Evolutionary conservation across 2,329 filamentous ascomycete species (phyloP), one percentile per base, ranked within the genome.

Genomic region (Fusarium verrucosum): DNA sequence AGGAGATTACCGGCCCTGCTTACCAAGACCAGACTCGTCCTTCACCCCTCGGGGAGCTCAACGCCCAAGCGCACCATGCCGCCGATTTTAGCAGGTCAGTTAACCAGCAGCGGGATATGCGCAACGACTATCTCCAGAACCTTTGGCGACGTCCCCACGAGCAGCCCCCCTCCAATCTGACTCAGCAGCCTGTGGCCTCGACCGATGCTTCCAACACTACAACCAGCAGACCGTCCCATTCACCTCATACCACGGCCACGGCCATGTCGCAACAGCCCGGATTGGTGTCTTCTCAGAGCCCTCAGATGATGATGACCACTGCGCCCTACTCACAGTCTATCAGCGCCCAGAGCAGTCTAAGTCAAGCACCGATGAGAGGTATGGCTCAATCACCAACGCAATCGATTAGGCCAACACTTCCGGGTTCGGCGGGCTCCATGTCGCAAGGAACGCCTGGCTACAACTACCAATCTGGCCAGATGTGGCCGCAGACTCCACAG

Each of bases 1-100:
- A 97, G 78, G 95, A 98, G 74, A 88, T 97, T 62, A 88, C 91
- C 14, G 95, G 94, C 22, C 88, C 91, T 33, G 84, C 93, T 10
- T 99, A 97, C 78, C 90, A 94, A 76, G 95, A 98, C 75, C 86
- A 92, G 69, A 92, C 89, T 10, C 88, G 94, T 74, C 83, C 92
- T 11, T 91, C 89, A 64, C 87, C 89, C 26, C 84, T 92, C 25
- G 83, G 86, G 42, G 94, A 98, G 71, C 87, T 98, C 50, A 83
- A 95, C 66, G 90, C 91, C 41, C 93, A 97, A 76, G 92, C 93
- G 25, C 88, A 92, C 46, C 92, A 96, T 64, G 90, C 94, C 17
- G 92, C 92, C 56, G 94, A 98, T 69, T 96, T 90, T 80, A 98
- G 94, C 80, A 92, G 95, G 71, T 85, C 86, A 42, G 83, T 98